Conservation (phyloP, 805 yeast species). For the Candida loeiensis region DNA sequence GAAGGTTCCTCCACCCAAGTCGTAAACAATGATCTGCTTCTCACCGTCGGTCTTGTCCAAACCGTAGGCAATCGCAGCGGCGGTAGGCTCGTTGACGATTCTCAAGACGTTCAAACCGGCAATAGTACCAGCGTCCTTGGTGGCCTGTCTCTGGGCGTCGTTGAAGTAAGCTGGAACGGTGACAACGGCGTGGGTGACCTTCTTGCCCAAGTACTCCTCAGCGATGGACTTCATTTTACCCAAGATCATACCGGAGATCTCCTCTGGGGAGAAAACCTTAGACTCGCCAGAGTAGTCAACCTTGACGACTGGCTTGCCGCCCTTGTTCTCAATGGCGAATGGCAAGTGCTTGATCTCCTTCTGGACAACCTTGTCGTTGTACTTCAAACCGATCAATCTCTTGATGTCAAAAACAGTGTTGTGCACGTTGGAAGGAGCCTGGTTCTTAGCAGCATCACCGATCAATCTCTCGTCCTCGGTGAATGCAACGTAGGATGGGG, state of each 20-base stretch:
- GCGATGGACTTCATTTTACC: conserved; percentile 83
- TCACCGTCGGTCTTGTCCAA: conserved; percentile 33
- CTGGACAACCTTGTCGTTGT: conserved; percentile 72
- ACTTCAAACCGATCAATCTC: conserved; percentile 92
- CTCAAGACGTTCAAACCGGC: conserved; percentile 86
- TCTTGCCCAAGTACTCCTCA: conserved; percentile 69
- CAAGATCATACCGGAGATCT: conserved; percentile 89
- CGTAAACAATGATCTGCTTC: conserved; percentile 46
- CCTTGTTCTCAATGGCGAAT: conserved; percentile 69
- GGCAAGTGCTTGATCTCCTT: conserved; percentile 89
- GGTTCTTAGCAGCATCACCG: conserved; percentile 97
- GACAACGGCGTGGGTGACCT: conserved; percentile 82
- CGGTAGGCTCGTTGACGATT: conserved; percentile 80
- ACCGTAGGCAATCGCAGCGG: conserved; percentile 33
- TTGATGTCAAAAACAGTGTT: conserved; percentile 91
- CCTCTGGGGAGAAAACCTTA: conserved; percentile 89
- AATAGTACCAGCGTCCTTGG: conserved; percentile 89
- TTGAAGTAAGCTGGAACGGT: conserved; percentile 93
- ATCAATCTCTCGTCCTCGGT: conserved; percentile 89
- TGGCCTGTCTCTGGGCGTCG: conserved; percentile 92
- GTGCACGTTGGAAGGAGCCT: conserved; percentile 88
- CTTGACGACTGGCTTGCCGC: conserved; percentile 75
- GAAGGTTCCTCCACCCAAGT: conserved; percentile 49
- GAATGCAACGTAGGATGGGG: conserved; percentile 95
- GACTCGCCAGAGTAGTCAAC: conserved; percentile 83